Percentiles rank a stretch among this genome's conserved stretches.
Conservation (phyloP, 441 rosid species). For the Erodium trifolium region DNA sequence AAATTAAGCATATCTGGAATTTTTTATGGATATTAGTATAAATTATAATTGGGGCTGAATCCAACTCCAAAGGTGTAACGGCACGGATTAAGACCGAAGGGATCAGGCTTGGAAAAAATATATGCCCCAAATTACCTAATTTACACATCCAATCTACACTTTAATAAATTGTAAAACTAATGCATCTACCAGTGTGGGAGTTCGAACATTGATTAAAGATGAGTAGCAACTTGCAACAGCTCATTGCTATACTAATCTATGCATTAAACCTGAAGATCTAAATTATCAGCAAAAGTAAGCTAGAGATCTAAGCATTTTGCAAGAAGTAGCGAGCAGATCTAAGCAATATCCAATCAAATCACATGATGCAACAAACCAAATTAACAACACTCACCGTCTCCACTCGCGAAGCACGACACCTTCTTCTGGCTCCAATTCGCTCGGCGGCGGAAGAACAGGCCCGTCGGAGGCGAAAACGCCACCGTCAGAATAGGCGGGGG, state of each 20-base stretch:
- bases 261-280: background rate
- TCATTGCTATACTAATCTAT: background rate
- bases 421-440: slow-evolving; percentile 57
- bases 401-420: slow-evolving; percentile 67
- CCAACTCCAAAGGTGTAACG: background rate
- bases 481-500: slow-evolving; percentile 18
- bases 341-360: slow-evolving; percentile 9
- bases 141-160: background rate
- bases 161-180: background rate
- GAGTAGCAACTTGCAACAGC: slow-evolving; percentile 1
- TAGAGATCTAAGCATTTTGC: slow-evolving; percentile 15
- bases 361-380: background rate
- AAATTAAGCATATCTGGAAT: background rate
- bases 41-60: background rate
- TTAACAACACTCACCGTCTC: slow-evolving; percentile 47
- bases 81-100: too few species aligned
- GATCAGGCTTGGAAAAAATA: too few species aligned
- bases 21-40: too few species aligned
- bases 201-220: background rate
- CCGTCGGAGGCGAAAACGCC: slow-evolving; percentile 45
- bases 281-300: background rate
- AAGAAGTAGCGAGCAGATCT: slow-evolving; percentile 21
- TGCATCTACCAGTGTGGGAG: background rate
- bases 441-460: slow-evolving; percentile 62
- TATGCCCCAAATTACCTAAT: background rate